A percentile compares a stretch with the other conserved stretches of the same genome.
Evolutionary conservation across 371 early-diverging fungal genomes (phyloP).

Genomic region (Mucor circinelloides): DNA sequence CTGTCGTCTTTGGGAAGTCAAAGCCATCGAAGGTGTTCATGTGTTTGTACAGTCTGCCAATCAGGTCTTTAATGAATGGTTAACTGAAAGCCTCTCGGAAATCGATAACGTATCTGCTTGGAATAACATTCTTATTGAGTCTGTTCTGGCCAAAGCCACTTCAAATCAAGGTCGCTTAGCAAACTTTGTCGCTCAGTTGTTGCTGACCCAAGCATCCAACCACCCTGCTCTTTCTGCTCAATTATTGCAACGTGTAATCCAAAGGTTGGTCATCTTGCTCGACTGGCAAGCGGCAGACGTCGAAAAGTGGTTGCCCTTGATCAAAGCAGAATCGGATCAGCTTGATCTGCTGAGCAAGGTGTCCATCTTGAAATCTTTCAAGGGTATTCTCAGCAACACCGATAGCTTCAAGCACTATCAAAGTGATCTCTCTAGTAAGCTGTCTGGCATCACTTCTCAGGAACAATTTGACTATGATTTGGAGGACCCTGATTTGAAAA

Average conservation of each 20-base stretch:
- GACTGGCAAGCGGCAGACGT: slow-evolving; percentile 22
- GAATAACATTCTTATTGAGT: slow-evolving; percentile 1
- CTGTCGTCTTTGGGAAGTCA: slow-evolving; percentile 28
- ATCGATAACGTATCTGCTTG: not conserved
- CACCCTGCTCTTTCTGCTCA: slow-evolving; percentile 5
- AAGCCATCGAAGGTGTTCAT: slow-evolving; percentile 24
- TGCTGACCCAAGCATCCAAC: not conserved
- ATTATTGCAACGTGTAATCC: slow-evolving; percentile 20
- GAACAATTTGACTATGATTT: slow-evolving; percentile 27
- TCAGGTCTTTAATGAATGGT: slow-evolving; percentile 20
- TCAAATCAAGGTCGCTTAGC: slow-evolving; percentile 1
- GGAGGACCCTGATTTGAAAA: slow-evolving; percentile 22
- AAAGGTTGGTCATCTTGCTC: slow-evolving; percentile 6
- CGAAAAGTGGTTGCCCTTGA: slow-evolving; percentile 28
- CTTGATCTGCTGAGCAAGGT: slow-evolving; percentile 35
- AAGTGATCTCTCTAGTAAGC: slow-evolving; percentile 42
- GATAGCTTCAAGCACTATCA: slow-evolving; percentile 33
- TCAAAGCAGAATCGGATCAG: slow-evolving; percentile 34
- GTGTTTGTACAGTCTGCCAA: slow-evolving; percentile 27
- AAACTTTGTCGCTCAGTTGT: slow-evolving; percentile 5
- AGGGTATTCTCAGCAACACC: slow-evolving; percentile 20
- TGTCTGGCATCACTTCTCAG: slow-evolving; percentile 30
- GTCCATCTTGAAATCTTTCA: slow-evolving; percentile 35
- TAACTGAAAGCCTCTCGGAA: not conserved
- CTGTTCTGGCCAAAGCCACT: not conserved